Evolutionary conservation across 2,329 filamentous ascomycete species (phyloP).

Genomic region (Pseudopyricularia javanii): DNA sequence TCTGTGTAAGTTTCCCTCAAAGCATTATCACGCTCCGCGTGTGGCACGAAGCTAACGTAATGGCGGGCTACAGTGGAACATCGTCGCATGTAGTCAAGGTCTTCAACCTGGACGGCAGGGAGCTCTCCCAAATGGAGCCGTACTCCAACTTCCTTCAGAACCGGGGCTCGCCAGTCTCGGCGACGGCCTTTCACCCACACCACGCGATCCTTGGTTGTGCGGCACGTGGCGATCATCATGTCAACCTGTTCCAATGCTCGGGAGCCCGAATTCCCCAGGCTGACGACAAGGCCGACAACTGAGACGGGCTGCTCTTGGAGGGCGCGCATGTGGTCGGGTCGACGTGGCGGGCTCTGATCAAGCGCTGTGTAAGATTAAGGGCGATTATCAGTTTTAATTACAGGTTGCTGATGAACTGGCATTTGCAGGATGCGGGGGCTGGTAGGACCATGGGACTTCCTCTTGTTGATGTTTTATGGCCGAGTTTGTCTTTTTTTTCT

Average conservation of each 20-base stretch:
- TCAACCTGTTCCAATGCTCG: slow-evolving; percentile 75
- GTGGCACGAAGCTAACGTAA: neutral
- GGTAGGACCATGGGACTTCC: neutral
- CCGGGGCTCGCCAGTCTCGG: slow-evolving; percentile 69
- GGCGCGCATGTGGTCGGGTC: neutral
- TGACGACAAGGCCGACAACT: neutral
- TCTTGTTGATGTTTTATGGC: neutral
- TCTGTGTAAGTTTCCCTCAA: slow-evolving; percentile 60
- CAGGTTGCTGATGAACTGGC: neutral
- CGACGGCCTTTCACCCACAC: slow-evolving; percentile 92
- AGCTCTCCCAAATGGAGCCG: slow-evolving; percentile 75
- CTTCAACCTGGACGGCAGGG: slow-evolving; percentile 74
- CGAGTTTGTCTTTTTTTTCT: neutral
- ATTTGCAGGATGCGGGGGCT: neutral
- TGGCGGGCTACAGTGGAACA: slow-evolving; percentile 51
- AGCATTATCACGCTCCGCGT: neutral
- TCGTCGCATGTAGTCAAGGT: slow-evolving; percentile 81
- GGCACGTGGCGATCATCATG: slow-evolving; percentile 74
- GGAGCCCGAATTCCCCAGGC: slow-evolving; percentile 15
- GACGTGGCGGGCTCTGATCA: neutral
- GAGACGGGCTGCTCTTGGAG: neutral
- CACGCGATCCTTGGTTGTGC: slow-evolving; percentile 82
- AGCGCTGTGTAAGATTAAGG: neutral
- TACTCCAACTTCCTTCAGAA: slow-evolving; percentile 81
- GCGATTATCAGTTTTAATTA: neutral